phyloP scores from a whole-genome alignment of 371 early-diverging fungal species.

The Mortierella sp. region DNA sequence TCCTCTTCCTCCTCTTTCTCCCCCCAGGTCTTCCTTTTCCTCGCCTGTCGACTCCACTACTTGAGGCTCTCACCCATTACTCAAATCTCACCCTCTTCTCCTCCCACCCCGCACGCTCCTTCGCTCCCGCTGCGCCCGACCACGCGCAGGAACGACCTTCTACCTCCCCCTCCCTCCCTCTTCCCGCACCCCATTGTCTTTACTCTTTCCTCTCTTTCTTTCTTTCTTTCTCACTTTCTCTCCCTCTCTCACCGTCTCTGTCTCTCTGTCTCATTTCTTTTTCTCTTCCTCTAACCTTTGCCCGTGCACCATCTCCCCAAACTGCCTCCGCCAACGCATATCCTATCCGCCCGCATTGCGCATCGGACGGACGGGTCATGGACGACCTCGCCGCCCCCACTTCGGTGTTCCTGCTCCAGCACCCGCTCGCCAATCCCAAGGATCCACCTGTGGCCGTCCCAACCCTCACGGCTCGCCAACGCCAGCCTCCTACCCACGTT shows the following conservation, averaged over 20 bases:
- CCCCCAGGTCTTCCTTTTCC: not conserved
- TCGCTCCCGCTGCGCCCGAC: not conserved
- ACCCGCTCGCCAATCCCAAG: slow-evolving; percentile 47
- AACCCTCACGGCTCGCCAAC: slow-evolving; percentile 35
- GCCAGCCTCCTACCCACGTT: slow-evolving; percentile 21
- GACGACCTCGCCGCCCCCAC: slow-evolving; percentile 6
- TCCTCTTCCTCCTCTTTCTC: not conserved
- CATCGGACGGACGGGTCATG: slow-evolving; percentile 1
- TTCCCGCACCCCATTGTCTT: not conserved
- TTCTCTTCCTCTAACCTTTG: not conserved
- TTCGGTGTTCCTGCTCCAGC: slow-evolving; percentile 40
- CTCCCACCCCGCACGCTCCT: slow-evolving; percentile 1
- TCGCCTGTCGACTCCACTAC: too few relatives aligned
- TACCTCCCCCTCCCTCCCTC: not conserved
- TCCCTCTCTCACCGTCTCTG: not conserved
- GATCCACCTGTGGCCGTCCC: slow-evolving; percentile 48
- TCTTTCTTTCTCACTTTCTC: not conserved
- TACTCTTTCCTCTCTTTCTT: not conserved
- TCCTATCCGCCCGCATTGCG: not conserved
- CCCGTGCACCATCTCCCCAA: not conserved
- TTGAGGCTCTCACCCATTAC: too few relatives aligned
- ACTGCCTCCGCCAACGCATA: slow-evolving; percentile 10
- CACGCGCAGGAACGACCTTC: not conserved
- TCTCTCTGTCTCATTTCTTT: not conserved
- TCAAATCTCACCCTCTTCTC: too few relatives aligned